phyloP scores from a whole-genome alignment of 306 rosid genomes.

The Sechiopsis laciniata region DNA sequence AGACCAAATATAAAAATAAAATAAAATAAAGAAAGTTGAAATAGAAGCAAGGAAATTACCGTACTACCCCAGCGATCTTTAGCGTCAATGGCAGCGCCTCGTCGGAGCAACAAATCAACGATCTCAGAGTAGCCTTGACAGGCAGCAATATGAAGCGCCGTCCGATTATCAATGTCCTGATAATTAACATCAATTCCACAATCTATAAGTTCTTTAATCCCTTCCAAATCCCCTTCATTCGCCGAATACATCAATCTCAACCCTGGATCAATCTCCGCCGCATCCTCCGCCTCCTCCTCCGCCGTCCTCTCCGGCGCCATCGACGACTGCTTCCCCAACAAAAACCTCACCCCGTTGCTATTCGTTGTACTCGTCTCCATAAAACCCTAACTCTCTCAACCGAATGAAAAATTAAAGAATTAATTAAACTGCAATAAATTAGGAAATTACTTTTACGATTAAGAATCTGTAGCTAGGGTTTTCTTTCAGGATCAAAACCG shows the following conservation, averaged over 20 bases:
- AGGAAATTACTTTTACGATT: neutral
- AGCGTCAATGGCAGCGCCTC: constrained; percentile 56
- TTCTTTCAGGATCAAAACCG: neutral
- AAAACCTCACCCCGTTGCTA: constrained; percentile 42
- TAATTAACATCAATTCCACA: constrained; percentile 64
- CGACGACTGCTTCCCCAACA: constrained; percentile 76
- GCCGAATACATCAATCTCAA: constrained; percentile 76
- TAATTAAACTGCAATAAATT: neutral
- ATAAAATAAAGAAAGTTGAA: neutral
- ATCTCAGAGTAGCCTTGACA: constrained; percentile 66
- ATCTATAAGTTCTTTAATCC: constrained; percentile 57
- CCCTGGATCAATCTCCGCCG: constrained; percentile 46
- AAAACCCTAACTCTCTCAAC: neutral
- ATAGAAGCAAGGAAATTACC: constrained; percentile 30
- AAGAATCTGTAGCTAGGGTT: neutral
- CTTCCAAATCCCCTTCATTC: constrained; percentile 73
- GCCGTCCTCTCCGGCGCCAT: constrained; percentile 53
- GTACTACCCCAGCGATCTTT: constrained; percentile 90
- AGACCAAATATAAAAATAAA: neutral
- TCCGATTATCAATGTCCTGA: constrained; percentile 72
- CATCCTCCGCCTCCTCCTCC: constrained; percentile 19
- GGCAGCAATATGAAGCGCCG: constrained; percentile 82
- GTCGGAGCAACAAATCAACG: constrained; percentile 54
- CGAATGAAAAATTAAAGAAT: neutral
- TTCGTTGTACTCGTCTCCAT: constrained; percentile 63